phyloP scores from a whole-genome alignment of 2,329 filamentous ascomycete species.

The Claviceps cyperi region DNA sequence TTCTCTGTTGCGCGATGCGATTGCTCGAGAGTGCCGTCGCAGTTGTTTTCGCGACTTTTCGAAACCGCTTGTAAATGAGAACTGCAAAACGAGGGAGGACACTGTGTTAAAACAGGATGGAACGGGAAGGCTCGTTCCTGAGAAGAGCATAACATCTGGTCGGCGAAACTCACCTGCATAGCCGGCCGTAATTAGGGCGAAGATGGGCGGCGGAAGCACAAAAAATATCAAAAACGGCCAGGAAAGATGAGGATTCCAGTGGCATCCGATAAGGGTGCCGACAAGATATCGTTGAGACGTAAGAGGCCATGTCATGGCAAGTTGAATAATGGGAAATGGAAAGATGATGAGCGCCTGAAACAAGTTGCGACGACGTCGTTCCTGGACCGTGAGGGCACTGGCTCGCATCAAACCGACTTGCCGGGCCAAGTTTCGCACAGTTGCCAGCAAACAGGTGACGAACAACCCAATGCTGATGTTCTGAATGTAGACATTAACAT shows the following conservation, averaged over 20 bases:
- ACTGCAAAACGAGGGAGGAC: constrained; percentile 14
- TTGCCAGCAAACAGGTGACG: constrained; percentile 36
- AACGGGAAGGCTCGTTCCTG: not conserved
- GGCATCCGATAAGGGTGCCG: constrained; percentile 35
- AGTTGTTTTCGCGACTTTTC: constrained; percentile 28
- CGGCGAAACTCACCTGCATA: constrained; percentile 30
- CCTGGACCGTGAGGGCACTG: constrained; percentile 22
- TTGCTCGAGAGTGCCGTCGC: constrained; percentile 25
- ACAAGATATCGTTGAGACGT: constrained; percentile 34
- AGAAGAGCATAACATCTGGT: not conserved
- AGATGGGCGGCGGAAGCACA: constrained; percentile 28
- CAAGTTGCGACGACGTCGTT: constrained; percentile 28
- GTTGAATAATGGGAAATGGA: constrained; percentile 34
- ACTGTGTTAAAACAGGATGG: not conserved
- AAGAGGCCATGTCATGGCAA: constrained; percentile 32
- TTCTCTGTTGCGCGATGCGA: constrained; percentile 25
- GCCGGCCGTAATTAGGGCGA: constrained; percentile 27
- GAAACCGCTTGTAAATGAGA: constrained; percentile 34
- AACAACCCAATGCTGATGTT: constrained; percentile 32
- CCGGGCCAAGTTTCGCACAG: constrained; percentile 37
- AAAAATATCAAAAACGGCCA: constrained; percentile 37
- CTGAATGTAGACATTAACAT: constrained; percentile 33
- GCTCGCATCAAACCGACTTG: constrained; percentile 33
- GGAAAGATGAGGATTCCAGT: constrained; percentile 25
- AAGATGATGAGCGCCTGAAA: constrained; percentile 41